These are phyloP conservation scores for Lyophyllum atratum DNA, from an alignment of 768 basidiomycete genomes.

Conservation along the genomic window DNA sequence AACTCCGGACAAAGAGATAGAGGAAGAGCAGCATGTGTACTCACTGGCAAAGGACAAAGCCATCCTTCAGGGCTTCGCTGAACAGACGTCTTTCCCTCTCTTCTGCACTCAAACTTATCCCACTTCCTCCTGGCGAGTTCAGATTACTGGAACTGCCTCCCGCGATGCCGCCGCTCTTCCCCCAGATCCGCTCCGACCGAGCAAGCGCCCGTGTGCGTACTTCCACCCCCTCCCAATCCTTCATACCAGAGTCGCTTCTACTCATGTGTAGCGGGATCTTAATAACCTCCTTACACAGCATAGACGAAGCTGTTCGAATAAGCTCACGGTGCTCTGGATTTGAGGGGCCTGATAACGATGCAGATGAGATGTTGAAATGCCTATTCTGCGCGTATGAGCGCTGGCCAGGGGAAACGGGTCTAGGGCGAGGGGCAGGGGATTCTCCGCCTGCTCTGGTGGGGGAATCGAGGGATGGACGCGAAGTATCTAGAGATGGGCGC, in stretches of 20 bases:
- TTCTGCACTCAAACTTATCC: slow-evolving; percentile 57
- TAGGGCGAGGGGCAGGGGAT: slow-evolving; percentile 48
- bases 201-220: slow-evolving; percentile 57
- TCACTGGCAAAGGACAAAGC: slow-evolving; percentile 88
- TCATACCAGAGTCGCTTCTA: slow-evolving; percentile 47
- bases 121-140: slow-evolving; percentile 29
- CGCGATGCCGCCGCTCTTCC: slow-evolving; percentile 50
- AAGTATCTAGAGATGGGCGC: slow-evolving; percentile 39
- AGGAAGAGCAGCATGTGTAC: slow-evolving; percentile 31
- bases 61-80: slow-evolving; percentile 77
- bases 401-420: slow-evolving; percentile 48
- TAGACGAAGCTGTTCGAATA: slow-evolving; percentile 63
- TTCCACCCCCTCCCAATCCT: slow-evolving; percentile 80
- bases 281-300: slow-evolving; percentile 68
- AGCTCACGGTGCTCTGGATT: slow-evolving; percentile 66
- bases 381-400: slow-evolving; percentile 53
- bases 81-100: slow-evolving; percentile 77
- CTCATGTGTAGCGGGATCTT: slow-evolving; percentile 60
- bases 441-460: slow-evolving; percentile 30
- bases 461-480: slow-evolving; percentile 25
- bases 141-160: slow-evolving; percentile 44
- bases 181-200: slow-evolving; percentile 78
- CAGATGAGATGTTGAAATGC: slow-evolving; percentile 59
- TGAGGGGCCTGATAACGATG: slow-evolving; percentile 49
- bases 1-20: slow-evolving; percentile 17